Percentiles rank a stretch among this genome's conserved stretches.
Conservation (phyloP, 345 rosid genomes). For the Hevea brasiliensis region DNA sequence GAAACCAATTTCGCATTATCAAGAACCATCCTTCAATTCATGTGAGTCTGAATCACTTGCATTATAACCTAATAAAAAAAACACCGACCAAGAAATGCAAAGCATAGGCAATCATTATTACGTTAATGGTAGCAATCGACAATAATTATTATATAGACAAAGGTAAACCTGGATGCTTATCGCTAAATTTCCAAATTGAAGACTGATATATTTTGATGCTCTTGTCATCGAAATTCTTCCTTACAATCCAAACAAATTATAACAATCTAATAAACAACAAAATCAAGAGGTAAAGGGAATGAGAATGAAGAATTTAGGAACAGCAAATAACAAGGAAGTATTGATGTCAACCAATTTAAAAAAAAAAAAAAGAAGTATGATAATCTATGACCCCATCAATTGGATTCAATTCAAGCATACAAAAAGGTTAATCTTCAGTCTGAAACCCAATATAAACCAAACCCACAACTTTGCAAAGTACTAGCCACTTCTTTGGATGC, state of each 20-base stretch:
- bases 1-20: conserved; percentile 15
- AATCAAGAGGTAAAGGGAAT: not conserved
- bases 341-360: not conserved
- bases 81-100: conserved; percentile 4
- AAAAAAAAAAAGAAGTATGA: not conserved
- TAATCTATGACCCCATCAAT: too few relatives aligned
- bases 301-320: not conserved
- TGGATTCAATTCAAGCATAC: not conserved
- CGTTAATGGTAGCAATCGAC: not conserved
- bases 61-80: conserved; percentile 59
- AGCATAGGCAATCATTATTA: not conserved
- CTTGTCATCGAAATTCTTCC: conserved; percentile 84
- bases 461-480: too few relatives aligned
- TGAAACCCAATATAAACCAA: not conserved
- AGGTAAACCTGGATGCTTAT: conserved; percentile 87
- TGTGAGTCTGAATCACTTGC: conserved; percentile 94
- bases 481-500: too few relatives aligned
- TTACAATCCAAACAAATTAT: conserved; percentile 32
- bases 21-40: conserved; percentile 51
- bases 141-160: too few relatives aligned
- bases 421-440: not conserved
- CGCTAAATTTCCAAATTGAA: conserved; percentile 78
- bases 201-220: conserved; percentile 72
- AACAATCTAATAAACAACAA: not conserved
- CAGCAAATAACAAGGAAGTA: too few relatives aligned